Evolutionary conservation across 768 basidiomycete genomes (phyloP).

Genomic region (Coprinopsis marcescibilis): DNA sequence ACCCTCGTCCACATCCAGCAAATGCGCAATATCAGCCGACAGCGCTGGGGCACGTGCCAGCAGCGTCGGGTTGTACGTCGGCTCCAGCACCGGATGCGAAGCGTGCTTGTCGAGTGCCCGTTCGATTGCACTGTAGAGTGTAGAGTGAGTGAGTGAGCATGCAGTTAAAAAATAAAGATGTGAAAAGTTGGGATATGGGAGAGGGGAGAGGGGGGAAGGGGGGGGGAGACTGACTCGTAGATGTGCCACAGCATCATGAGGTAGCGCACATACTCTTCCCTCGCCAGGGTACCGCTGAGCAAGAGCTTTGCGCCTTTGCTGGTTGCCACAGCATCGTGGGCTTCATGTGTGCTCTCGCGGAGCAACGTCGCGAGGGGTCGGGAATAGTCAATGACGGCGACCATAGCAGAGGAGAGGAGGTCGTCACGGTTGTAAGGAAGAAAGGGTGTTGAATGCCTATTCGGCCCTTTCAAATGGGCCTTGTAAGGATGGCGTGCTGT

Average conservation of each 20-base stretch:
- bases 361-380: slow-evolving; percentile 43
- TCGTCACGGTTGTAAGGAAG: neutral
- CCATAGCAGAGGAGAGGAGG: neutral
- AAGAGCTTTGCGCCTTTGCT: slow-evolving; percentile 54
- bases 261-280: slow-evolving; percentile 63
- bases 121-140: slow-evolving; percentile 46
- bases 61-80: slow-evolving; percentile 66
- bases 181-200: too few species aligned
- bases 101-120: slow-evolving; percentile 53
- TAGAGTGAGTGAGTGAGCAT: neutral
- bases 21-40: slow-evolving; percentile 60
- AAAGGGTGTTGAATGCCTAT: neutral
- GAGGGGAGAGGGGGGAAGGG: too few species aligned
- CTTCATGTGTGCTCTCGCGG: slow-evolving; percentile 39
- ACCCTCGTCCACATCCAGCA: slow-evolving; percentile 45
- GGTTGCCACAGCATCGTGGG: slow-evolving; percentile 54
- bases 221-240: slow-evolving; percentile 65
- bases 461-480: neutral
- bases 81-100: slow-evolving; percentile 54
- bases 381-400: slow-evolving; percentile 27
- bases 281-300: slow-evolving; percentile 50
- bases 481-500: slow-evolving; percentile 2
- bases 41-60: slow-evolving; percentile 57
- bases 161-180: too few species aligned
- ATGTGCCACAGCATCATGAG: slow-evolving; percentile 77